Base-by-base conservation (phyloP, 148 eudicot genomes). In the Diospyros lotus region DNA sequence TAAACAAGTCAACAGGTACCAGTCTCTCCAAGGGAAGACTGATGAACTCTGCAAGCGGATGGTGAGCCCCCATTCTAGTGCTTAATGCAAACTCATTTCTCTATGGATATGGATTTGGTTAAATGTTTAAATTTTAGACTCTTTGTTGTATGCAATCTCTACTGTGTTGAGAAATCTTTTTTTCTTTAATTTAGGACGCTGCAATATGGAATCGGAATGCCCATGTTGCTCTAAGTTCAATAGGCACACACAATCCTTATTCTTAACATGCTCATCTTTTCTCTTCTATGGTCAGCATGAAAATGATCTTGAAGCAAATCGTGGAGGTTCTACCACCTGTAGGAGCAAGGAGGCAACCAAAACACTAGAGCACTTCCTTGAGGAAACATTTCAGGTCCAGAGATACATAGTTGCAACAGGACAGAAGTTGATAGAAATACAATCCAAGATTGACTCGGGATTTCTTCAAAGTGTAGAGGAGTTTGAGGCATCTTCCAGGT, bases 401-500 rank as follows among this genome's bases (percentile, higher is more conserved):
- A 86, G 99, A 77, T 91, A 89, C 70, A 86, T 91, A 0, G 99
- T 95, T 44, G 98, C 98, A 44, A 88, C 99, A 40, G 98, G 99
- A 12, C 99, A 95, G 82, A 95, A 95, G 74, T 64, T 89, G 84
- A 84, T 88, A 82, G 96, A 93, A 75, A 69, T 91, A 72, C 93
- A 90, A 68, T 68, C 94, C 69, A 92, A 89, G 78, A 84, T 90
- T 38, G 81, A 80, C 15, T 81, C 88, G 13, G 96, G 90, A 66
- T 87, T 95, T 73, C 74, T 77, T 2, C 84, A 78, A 41, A 76
- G 80, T 48, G 65, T 72, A 42, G 82, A 80, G 71, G 85, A 81
- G 66, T 73, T 85, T 11, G 87, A 82, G 3, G 86, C 77, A 40
- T 79, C 84, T 11, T 82, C 79, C 43, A 84, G 85, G 83, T 81